Base-by-base conservation (phyloP, 148 eudicot species). In the Camellia sinensis region DNA sequence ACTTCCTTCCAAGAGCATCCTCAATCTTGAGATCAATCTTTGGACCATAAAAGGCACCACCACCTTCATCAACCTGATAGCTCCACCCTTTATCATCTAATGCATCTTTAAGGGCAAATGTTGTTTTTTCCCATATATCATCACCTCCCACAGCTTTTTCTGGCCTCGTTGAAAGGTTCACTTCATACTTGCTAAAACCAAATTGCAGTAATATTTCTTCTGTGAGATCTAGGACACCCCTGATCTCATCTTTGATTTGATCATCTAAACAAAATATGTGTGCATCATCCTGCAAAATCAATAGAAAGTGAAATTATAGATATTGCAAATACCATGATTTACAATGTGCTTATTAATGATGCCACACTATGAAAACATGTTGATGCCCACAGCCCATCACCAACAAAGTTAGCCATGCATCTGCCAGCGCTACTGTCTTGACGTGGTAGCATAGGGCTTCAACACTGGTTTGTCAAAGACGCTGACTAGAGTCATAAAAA, bases 1-100 rank as follows among this genome's bases (percentile, higher is more conserved):
- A 96, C 85, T 94, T 96, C 87, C 99, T 92, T 82, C 99, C 99
- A 72, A 96, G 95, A 82, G 99, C 99, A 87, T 96, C 99, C 87
- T 96, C 99, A 73, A 96, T 96, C 86, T 96, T 96, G 79, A 96
- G 97, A 88, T 96, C 99, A 78, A 96, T 96, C 81, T 96, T 96
- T 17, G 99, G 99, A 63, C 99, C 99, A 81, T 96, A 96, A 75
- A 96, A 96, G 66, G 99, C 99, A 70, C 99, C 99, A 50, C 99
- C 99, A 61, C 99, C 99, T 80, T 91, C 97, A 84, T 96, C 99
- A 73, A 96, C 83, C 83, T 94, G 86, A 83, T 94, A 96, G 75
- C 85, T 86, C 99, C 99, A 96, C 14, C 99, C 99, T 86, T 96
- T 96, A 87, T 94, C 99, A 81, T 89, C 85, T 53, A 96, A 85